phyloP scores from a whole-genome alignment of 352 stramenopile genomes.

The Phytopythium boreale region DNA sequence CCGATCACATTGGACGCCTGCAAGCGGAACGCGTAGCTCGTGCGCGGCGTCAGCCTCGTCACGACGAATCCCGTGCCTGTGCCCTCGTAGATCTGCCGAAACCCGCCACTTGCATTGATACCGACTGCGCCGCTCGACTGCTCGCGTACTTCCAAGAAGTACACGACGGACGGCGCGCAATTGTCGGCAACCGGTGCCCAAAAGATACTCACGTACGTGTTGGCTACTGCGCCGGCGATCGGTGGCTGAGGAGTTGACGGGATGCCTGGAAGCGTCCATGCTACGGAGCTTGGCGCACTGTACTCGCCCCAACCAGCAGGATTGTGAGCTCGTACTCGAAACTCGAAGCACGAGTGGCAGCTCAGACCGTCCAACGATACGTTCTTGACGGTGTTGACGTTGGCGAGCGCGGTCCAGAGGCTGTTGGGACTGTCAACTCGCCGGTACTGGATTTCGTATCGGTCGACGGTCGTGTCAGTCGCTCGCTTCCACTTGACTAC shows the following conservation, averaged over 20 bases:
- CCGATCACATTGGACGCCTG: conserved; percentile 70
- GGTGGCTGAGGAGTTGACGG: conserved; percentile 42
- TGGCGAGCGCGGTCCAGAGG: conserved; percentile 40
- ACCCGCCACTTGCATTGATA: conserved; percentile 12
- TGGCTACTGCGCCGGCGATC: conserved; percentile 49
- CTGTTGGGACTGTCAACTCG: conserved; percentile 43
- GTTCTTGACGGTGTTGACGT: conserved; percentile 33
- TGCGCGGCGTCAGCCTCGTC: conserved; percentile 36
- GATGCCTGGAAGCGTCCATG: conserved; percentile 56
- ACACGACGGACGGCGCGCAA: conserved; percentile 56
- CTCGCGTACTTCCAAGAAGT: conserved; percentile 57
- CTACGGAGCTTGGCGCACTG: conserved; percentile 37
- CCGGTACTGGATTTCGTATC: conserved; percentile 73
- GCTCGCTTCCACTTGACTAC: conserved; percentile 59
- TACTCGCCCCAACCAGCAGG: conserved; percentile 70
- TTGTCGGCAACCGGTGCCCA: conserved; percentile 61
- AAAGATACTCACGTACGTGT: conserved; percentile 72
- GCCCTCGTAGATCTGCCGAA: conserved; percentile 56
- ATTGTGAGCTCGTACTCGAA: conserved; percentile 65
- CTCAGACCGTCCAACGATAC: conserved; percentile 36
- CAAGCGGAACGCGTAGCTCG: conserved; percentile 62
- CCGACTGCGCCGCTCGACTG: conserved; percentile 7
- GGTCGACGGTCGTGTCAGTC: conserved; percentile 57
- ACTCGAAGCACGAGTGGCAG: conserved; percentile 53
- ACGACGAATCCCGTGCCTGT: conserved; percentile 62